A percentile compares a stretch with the other conserved stretches of the same genome.
phyloP scores from a whole-genome alignment of 176 grass and related monocot species.

The Hyparrhenia diplandra region DNA sequence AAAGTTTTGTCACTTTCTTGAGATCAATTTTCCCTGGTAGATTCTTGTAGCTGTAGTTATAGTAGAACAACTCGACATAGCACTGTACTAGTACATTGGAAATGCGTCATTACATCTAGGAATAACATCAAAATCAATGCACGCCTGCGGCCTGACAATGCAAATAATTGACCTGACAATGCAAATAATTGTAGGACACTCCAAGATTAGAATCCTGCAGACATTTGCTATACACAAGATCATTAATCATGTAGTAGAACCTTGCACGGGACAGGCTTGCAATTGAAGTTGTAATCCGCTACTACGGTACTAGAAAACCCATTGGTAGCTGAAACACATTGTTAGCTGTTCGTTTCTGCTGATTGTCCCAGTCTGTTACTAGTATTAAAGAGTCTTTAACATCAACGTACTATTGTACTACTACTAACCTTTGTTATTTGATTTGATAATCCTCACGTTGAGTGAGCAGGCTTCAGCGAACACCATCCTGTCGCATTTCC shows the following conservation, averaged over 20 bases:
- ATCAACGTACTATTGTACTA: neutral
- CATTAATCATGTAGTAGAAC: neutral
- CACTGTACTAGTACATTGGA: neutral
- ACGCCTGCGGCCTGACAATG: neutral
- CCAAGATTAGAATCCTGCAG: neutral
- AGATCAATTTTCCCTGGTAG: neutral
- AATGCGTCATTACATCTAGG: neutral
- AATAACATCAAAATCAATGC: neutral
- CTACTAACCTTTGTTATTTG: too few relatives aligned
- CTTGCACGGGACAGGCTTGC: too few relatives aligned
- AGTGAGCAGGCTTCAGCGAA: constrained; percentile 75
- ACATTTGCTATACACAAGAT: neutral
- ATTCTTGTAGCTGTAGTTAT: neutral
- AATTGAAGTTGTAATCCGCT: neutral
- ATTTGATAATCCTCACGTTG: neutral
- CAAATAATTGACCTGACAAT: too few relatives aligned
- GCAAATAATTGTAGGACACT: neutral
- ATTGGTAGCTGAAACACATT: too few relatives aligned
- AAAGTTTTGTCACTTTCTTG: neutral
- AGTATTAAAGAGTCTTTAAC: neutral
- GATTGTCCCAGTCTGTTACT: neutral
- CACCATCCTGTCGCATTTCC: constrained; percentile 92
- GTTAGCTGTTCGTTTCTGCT: neutral
- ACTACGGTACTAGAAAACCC: neutral
- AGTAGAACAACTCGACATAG: neutral